Evolutionary conservation across 192 early-diverging fungal species (phyloP).

Genomic region (Allomyces arbusculus): DNA sequence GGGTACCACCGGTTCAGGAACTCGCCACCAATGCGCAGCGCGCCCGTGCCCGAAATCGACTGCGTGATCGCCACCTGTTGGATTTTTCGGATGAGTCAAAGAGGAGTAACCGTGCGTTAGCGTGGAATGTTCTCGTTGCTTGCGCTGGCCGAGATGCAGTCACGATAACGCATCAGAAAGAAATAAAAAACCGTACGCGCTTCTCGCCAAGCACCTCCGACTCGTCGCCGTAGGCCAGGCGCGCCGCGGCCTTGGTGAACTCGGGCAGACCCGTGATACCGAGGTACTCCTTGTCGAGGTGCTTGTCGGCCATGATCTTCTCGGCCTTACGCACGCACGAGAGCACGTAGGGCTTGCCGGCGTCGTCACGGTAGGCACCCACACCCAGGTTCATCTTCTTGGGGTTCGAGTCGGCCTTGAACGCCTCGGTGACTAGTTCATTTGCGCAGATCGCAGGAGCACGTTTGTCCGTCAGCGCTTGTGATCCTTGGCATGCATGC

Average conservation of each 20-base stretch:
- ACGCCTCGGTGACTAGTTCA: conserved; percentile 66
- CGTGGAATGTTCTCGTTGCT: no score
- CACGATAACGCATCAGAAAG: no score
- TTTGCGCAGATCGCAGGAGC: no score
- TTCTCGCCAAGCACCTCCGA: conserved; percentile 41
- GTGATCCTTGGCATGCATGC: not conserved
- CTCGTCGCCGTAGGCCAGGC: conserved; percentile 68
- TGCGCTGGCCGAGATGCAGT: no score
- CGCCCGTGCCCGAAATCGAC: conserved; percentile 95
- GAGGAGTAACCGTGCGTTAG: not conserved
- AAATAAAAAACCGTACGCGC: conserved; percentile 19
- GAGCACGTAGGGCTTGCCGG: conserved; percentile 81
- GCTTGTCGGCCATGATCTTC: conserved; percentile 34
- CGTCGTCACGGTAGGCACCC: conserved; percentile 91
- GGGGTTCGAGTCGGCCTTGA: conserved; percentile 70
- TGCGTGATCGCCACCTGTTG: conserved; percentile 62
- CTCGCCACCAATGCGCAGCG: conserved; percentile 74
- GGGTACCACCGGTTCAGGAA: conserved; percentile 65
- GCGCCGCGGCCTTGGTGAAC: conserved; percentile 62
- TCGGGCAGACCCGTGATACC: conserved; percentile 74
- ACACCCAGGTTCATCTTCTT: conserved; percentile 97
- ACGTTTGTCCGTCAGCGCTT: no score
- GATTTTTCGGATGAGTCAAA: not conserved
- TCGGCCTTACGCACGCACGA: conserved; percentile 79
- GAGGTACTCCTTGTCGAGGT: conserved; percentile 89